A percentile compares a stretch with the other conserved stretches of the same genome.
phyloP scores from a whole-genome alignment of 169 alveolate species.

The Amoebophrya sp. region DNA sequence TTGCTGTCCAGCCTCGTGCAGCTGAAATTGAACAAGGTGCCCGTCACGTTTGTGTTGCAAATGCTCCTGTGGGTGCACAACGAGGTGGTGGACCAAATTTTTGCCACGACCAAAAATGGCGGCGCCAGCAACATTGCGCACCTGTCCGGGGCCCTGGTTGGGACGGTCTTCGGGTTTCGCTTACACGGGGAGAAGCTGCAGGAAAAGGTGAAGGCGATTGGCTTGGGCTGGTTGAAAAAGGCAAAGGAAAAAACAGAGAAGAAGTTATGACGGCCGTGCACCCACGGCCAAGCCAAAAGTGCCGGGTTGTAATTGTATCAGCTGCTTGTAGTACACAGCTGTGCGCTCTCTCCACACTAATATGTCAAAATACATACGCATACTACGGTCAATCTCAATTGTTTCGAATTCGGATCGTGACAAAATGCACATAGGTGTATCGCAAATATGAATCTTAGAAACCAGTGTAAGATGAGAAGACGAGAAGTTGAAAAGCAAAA shows the following conservation, averaged over 20 bases:
- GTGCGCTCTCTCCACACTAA: too few relatives aligned
- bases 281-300: too few relatives aligned
- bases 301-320: too few relatives aligned
- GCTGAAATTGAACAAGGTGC: background rate
- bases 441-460: too few relatives aligned
- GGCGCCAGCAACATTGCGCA: background rate
- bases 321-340: too few relatives aligned
- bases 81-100: background rate
- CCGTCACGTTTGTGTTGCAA: background rate
- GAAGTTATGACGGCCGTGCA: too few relatives aligned
- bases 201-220: background rate
- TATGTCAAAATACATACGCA: too few relatives aligned
- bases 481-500: too few relatives aligned
- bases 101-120: background rate
- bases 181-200: background rate
- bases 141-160: background rate
- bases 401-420: too few relatives aligned
- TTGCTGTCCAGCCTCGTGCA: background rate
- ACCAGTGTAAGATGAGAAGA: too few relatives aligned
- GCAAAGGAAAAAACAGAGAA: background rate
- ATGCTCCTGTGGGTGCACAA: background rate
- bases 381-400: too few relatives aligned
- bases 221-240: background rate
- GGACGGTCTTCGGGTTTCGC: background rate
- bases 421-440: too few relatives aligned